Base-by-base conservation (phyloP, 306 rosid species). In the Spatholobus suberectus region DNA sequence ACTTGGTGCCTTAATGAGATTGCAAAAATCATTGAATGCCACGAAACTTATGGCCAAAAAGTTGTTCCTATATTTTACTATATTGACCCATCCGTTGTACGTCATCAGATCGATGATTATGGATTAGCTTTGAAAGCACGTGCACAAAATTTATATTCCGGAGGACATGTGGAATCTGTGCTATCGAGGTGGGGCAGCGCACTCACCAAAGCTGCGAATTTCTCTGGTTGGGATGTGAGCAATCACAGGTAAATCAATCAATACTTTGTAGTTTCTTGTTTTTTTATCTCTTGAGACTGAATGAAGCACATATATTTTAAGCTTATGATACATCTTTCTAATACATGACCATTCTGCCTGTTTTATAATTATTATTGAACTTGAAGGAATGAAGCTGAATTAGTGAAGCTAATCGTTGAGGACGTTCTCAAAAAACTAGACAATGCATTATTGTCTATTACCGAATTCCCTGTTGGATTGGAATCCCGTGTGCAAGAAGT, bases 1-100 rank as follows among this genome's bases (percentile, higher is more conserved):
- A 5, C 32, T 3, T 85, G 85, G 85, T 85, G 88, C 49, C 65
- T 80, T 1, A 6, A 23, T 27, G 76, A 75, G 8, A 41, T 72
- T 2, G 44, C 0, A 1, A 3, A 61, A 47, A 59, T 72, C n/a
- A 23, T 72, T 12, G 29, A 47, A 7, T 72, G 73, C 35, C 54
- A 1, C 2, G 0, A 8, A 61, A 5, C 5, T 14, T 0, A 0
- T n/a, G 73, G 27, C 0, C 84, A 61, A 5, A 0, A 9, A 5
- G 74, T 81, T 61, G 0, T 81, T 0, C 79, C 84, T 3, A 0
- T 80, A 32, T 80, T 80, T 18, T 46, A 80, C 20, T 0, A 21
- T 0, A 38, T 71, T 12, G 9, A 29, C 0, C 79, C 73, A 5
- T 20, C 41, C 0, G 20, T 26, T 7, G 21, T 80, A 0, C 63